Percentiles rank a stretch among this genome's conserved stretches.
phyloP scores from a whole-genome alignment of 2,329 filamentous ascomycete species.

The Simplicillium aogashimaense region DNA sequence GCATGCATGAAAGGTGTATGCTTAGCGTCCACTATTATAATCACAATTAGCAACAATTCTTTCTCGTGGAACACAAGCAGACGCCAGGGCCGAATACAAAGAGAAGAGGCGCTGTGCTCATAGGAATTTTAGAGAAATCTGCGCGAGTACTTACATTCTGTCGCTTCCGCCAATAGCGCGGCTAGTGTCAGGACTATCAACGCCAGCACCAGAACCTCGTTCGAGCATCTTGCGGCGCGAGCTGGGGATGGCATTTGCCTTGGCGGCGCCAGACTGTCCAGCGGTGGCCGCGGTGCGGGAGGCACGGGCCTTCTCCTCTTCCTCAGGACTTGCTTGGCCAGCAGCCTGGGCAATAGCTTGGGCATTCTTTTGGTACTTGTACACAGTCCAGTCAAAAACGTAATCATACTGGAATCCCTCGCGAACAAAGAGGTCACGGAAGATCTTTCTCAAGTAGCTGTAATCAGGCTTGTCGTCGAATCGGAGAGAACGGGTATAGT shows the following conservation, averaged over 20 bases:
- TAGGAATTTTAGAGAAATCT: too few species aligned
- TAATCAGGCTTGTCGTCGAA: conserved; percentile 99
- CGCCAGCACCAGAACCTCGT: conserved; percentile 44
- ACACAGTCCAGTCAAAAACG: conserved; percentile 99
- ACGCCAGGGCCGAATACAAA: conserved; percentile 72
- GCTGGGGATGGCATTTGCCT: conserved; percentile 65
- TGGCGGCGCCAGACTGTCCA: conserved; percentile 52
- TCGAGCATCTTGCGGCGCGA: conserved; percentile 80
- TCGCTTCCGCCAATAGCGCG: conserved; percentile 71
- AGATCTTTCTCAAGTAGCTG: conserved; percentile 99
- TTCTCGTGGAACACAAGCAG: conserved; percentile 57
- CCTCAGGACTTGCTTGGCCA: conserved; percentile 55
- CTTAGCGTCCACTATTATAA: conserved; percentile 79
- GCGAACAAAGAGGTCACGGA: conserved; percentile 97
- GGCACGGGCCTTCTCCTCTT: conserved; percentile 66
- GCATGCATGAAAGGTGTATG: conserved; percentile 53
- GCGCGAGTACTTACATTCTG: conserved; percentile 81
- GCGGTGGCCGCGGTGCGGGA: conserved; percentile 57
- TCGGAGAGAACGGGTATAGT: conserved; percentile 96
- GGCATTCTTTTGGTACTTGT: conserved; percentile 99
- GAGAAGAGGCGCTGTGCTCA: too few species aligned
- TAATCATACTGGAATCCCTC: conserved; percentile 99
- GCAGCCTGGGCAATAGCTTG: conserved; percentile 84
- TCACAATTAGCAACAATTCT: conserved; percentile 62
- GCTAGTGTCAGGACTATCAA: conserved; percentile 63